A percentile compares a stretch with the other conserved stretches of the same genome.
Evolutionary conservation across 257 asterid species (phyloP).

Genomic region (Scutellaria barbata): DNA sequence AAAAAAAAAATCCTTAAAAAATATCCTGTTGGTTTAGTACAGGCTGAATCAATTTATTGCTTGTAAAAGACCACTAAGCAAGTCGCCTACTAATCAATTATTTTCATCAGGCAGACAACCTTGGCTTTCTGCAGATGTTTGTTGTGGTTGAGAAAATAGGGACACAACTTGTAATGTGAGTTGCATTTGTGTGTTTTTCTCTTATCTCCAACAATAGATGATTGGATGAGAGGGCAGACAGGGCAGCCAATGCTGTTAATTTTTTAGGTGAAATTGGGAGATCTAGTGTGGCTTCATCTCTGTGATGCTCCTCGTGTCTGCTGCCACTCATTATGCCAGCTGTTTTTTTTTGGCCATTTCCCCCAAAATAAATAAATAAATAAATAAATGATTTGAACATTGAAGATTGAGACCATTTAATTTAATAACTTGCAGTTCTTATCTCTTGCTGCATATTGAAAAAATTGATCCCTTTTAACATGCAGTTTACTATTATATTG

Average conservation of each 20-base stretch:
- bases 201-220: constrained; percentile 23
- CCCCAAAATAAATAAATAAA: constrained; percentile 26
- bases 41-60: constrained; percentile 9
- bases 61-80: constrained; percentile 27
- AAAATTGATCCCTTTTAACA: not conserved
- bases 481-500: not conserved
- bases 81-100: constrained; percentile 33
- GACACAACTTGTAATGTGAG: constrained; percentile 40
- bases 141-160: constrained; percentile 38
- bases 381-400: constrained; percentile 17
- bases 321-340: constrained; percentile 50
- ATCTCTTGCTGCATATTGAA: not conserved
- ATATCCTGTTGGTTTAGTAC: not conserved
- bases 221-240: constrained; percentile 28
- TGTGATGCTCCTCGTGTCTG: constrained; percentile 13
- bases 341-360: constrained; percentile 36
- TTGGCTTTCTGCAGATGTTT: constrained; percentile 38
- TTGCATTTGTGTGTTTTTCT: constrained; percentile 27
- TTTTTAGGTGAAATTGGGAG: constrained; percentile 36
- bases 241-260: constrained; percentile 37
- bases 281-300: constrained; percentile 38
- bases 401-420: constrained; percentile 23
- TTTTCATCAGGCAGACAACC: constrained; percentile 29
- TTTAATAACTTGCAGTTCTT: constrained; percentile 18
- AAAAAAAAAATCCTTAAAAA: not conserved